These are phyloP conservation scores for Chloris gayana DNA, from an alignment of 176 grass and related monocot species.

Conservation along the genomic window DNA sequence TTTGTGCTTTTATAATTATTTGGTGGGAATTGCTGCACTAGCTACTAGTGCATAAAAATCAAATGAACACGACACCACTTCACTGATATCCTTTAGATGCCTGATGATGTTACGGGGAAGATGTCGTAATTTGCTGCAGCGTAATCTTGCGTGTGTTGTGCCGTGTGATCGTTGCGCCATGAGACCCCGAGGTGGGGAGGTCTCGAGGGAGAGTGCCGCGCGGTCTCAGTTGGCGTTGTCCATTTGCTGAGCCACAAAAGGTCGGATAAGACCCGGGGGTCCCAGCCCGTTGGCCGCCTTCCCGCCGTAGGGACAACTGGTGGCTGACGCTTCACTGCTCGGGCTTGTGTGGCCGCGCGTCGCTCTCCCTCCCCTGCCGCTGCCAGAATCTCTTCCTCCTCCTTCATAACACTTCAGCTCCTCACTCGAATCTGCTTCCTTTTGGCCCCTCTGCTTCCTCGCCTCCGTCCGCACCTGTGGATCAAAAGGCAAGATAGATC, in stretches of 20 bases:
- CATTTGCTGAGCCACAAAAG: not conserved
- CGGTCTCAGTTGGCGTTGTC: not conserved
- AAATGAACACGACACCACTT: not conserved
- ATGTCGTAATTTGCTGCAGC: not conserved
- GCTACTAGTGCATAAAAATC: not conserved
- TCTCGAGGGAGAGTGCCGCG: not conserved
- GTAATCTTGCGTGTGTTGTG: too few relatives aligned
- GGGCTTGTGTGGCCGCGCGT: slow-evolving; percentile 14
- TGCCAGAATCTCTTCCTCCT: slow-evolving; percentile 19
- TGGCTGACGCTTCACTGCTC: slow-evolving; percentile 21
- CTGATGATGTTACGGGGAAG: not conserved
- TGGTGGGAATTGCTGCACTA: not conserved
- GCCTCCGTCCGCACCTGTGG: not conserved
- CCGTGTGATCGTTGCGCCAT: not conserved
- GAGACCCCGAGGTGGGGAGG: too few relatives aligned
- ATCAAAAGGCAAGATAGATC: not conserved
- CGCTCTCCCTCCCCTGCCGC: not conserved
- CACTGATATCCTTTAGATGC: too few relatives aligned
- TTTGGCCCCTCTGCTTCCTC: not conserved
- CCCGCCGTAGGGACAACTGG: slow-evolving; percentile 26
- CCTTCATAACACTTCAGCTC: not conserved
- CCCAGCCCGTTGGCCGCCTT: not conserved
- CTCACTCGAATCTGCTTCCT: not conserved
- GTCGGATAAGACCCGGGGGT: not conserved
- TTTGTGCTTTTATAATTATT: not conserved